Evolutionary conservation across 2,329 filamentous ascomycete genomes (phyloP), one percentile per base, ranked within the genome.

Genomic region (Colletotrichum chrysophilum): DNA sequence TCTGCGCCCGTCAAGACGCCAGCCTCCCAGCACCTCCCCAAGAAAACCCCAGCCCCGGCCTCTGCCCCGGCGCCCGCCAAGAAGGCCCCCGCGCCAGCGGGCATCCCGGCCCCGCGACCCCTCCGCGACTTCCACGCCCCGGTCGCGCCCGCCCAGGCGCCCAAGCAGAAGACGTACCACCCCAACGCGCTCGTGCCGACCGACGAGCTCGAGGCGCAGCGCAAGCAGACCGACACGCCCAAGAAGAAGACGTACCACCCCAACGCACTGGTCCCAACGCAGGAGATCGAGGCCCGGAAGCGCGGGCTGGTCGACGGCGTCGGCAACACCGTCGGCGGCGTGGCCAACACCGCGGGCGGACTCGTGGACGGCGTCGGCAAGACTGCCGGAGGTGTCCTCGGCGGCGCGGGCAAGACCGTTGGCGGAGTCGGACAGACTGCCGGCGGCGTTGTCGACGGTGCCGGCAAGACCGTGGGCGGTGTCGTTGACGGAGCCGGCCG

Each of bases 241-340:
- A 74, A 74, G 43, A 62, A 76, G 43, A 76, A 75, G 62, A 56
- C 28, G 0, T 76, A 76, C 21, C 74, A 76, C 56, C 70, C 74
- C 8, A 76, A 61, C 13, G 74, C 74, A 1, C 4, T 73, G 18
- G 24, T 65, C 3, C 65, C 74, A 7, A 76, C 74, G 21, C 56
- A 73, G 7, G 70, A 76, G 16, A 26, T 76, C 60, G 74, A 76
- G 34, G 58, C 64, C 36, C 62, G 38, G 21, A 73, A 69, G 69
- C 48, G 62, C 2, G 62, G 62, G 28, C 38, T 66, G 4, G 62
- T 38, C 24, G 62, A 66, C 36, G 62, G 62, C 18, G 36, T 66
- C 26, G 62, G 62, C 14, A 66, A 24, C 2, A 67, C 65, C 7
- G 65, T 67, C 8, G 65, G 48, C 26, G 30, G 43, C 18, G 38